Percentiles rank a stretch among this genome's conserved stretches.
phyloP scores from a whole-genome alignment of 257 asterid genomes.

The Ophiorrhiza pumila region DNA sequence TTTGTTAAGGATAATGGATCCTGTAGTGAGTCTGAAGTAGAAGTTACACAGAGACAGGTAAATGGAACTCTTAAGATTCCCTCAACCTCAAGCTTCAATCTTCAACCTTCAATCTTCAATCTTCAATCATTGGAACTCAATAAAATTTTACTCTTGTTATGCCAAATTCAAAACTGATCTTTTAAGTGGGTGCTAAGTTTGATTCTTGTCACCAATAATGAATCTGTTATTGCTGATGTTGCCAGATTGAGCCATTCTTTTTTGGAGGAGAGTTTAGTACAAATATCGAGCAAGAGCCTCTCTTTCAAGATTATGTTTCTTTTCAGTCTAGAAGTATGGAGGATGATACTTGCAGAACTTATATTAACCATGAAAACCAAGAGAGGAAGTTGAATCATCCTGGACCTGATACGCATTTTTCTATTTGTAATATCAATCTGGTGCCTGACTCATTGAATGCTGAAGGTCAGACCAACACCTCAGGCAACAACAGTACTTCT shows the following conservation, averaged over 20 bases:
- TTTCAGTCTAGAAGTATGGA: slow-evolving; percentile 18
- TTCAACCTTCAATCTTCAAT: not conserved
- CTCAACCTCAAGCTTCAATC: not conserved
- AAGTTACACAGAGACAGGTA: slow-evolving; percentile 56
- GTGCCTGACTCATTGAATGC: slow-evolving; percentile 12
- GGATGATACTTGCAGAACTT: slow-evolving; percentile 16
- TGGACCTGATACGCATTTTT: slow-evolving; percentile 18
- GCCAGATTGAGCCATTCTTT: slow-evolving; percentile 33
- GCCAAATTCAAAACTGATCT: not conserved
- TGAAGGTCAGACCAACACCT: slow-evolving; percentile 25
- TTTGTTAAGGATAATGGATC: slow-evolving; percentile 19
- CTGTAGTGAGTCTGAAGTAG: slow-evolving; percentile 62
- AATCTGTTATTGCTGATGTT: not conserved
- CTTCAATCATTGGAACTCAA: not conserved
- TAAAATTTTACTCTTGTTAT: not conserved
- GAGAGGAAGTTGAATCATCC: slow-evolving; percentile 15
- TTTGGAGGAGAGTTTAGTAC: slow-evolving; percentile 23
- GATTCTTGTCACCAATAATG: not conserved
- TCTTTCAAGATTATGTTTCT: slow-evolving; percentile 33
- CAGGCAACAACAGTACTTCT: slow-evolving; percentile 21
- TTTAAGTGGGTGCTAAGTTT: not conserved
- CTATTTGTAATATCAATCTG: slow-evolving; percentile 28
- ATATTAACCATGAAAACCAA: slow-evolving; percentile 18
- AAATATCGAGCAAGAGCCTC: slow-evolving; percentile 40
- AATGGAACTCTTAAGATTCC: slow-evolving; percentile 18